phyloP scores from a whole-genome alignment of 2,329 filamentous ascomycete species.

The Ascochyta koolunga region DNA sequence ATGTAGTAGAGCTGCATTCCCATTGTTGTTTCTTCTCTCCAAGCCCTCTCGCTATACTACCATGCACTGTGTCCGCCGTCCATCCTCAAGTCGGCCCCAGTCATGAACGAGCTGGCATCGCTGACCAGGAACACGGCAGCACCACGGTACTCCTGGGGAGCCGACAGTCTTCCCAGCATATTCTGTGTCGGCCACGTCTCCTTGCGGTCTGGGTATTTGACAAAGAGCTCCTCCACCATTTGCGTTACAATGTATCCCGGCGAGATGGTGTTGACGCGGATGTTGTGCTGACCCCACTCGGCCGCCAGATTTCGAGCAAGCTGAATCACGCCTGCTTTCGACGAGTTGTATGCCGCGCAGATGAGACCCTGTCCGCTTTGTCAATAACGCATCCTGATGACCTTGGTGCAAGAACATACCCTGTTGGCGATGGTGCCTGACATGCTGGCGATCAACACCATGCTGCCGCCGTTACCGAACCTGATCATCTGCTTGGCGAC shows the following conservation, averaged over 20 bases:
- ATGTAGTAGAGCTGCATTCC: background rate
- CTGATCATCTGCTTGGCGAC: constrained; percentile 68
- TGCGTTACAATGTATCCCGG: constrained; percentile 81
- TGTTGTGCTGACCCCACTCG: constrained; percentile 75
- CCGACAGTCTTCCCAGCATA: constrained; percentile 67
- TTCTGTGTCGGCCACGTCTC: constrained; percentile 82
- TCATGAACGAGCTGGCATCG: constrained; percentile 51
- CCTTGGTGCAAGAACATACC: constrained; percentile 51
- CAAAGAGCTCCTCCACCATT: constrained; percentile 83
- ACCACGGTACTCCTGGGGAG: constrained; percentile 46
- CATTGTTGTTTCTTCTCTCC: background rate
- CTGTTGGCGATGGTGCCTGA: constrained; percentile 66
- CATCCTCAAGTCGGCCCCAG: constrained; percentile 47
- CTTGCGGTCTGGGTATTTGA: constrained; percentile 70
- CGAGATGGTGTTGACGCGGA: constrained; percentile 81
- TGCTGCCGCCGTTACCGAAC: constrained; percentile 65
- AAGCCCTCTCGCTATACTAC: constrained; percentile 23
- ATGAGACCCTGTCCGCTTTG: constrained; percentile 60
- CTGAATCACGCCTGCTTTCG: constrained; percentile 76
- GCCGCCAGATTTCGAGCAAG: constrained; percentile 72
- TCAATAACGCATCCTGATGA: constrained; percentile 17
- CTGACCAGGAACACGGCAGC: constrained; percentile 49
- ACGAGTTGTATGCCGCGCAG: constrained; percentile 76
- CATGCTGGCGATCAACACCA: constrained; percentile 69
- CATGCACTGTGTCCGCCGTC: constrained; percentile 49